phyloP scores from a whole-genome alignment of 2,329 filamentous ascomycete genomes.

The Cercospora sp. region DNA sequence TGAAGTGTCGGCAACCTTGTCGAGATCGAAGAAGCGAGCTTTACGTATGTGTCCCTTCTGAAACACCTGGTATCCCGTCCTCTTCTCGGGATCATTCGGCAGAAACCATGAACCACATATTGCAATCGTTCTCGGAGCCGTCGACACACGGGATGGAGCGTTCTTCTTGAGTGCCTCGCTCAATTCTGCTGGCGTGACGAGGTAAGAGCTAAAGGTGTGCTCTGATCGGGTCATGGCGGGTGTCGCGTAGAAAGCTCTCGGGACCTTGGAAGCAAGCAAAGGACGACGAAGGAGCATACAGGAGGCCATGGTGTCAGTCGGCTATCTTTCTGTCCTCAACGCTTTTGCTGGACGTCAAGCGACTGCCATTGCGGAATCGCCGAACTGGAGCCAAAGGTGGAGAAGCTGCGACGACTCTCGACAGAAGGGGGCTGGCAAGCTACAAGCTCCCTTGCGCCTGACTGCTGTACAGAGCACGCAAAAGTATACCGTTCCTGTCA shows the following conservation, averaged over 20 bases:
- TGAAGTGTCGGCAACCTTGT: constrained; percentile 81
- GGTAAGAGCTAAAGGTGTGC: constrained; percentile 69
- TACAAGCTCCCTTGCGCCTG: constrained; percentile 7
- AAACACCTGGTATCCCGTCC: constrained; percentile 79
- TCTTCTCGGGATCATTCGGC: constrained; percentile 75
- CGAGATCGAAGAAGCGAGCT: constrained; percentile 93
- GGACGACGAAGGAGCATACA: constrained; percentile 14
- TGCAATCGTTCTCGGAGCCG: constrained; percentile 79
- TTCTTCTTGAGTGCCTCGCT: constrained; percentile 79
- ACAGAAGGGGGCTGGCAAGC: background rate
- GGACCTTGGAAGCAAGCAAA: constrained; percentile 4
- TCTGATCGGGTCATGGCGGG: constrained; percentile 38
- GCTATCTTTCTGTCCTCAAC: constrained; percentile 4
- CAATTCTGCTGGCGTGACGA: constrained; percentile 83
- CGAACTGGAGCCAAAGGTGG: constrained; percentile 14
- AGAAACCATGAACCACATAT: constrained; percentile 96
- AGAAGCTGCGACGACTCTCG: constrained; percentile 6
- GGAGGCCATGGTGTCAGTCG: constrained; percentile 10
- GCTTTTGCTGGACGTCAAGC: constrained; percentile 5
- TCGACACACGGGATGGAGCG: constrained; percentile 73
- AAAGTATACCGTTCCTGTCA: constrained; percentile 8
- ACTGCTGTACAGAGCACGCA: constrained; percentile 5
- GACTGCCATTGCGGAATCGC: constrained; percentile 5
- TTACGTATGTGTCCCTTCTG: constrained; percentile 79
- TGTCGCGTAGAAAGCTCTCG: constrained; percentile 4